Conservation (phyloP, 257 asterid genomes). For the Przewalskia tangutica region DNA sequence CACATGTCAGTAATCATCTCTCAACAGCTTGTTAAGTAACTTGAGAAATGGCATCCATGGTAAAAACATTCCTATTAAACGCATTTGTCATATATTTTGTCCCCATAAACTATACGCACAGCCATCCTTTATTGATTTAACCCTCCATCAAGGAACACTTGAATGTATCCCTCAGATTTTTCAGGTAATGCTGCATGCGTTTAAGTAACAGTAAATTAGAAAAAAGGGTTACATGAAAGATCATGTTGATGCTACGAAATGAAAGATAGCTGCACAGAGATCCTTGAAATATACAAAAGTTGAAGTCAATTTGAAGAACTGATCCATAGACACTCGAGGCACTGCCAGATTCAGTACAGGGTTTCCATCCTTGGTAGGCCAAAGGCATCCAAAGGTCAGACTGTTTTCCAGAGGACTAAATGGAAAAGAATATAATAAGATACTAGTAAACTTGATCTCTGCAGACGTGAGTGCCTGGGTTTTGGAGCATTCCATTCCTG, state of each 20-base stretch:
- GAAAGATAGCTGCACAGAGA: too few species aligned
- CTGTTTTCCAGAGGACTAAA: conserved; percentile 41
- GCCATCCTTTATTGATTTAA: conserved; percentile 94
- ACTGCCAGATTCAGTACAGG: conserved; percentile 19
- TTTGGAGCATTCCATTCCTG: conserved; percentile 85
- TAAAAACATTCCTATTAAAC: not conserved
- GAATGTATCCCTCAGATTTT: conserved; percentile 71
- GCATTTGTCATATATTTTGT: not conserved
- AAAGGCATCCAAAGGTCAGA: conserved; percentile 71
- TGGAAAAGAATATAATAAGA: not conserved
- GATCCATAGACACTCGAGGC: conserved; percentile 19
- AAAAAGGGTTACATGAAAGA: not conserved
- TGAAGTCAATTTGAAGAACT: not conserved
- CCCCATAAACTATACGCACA: conserved; percentile 20
- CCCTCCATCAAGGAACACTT: conserved; percentile 92
- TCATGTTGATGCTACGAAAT: too few species aligned
- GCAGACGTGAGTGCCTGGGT: conserved; percentile 75
- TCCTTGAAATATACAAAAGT: too few species aligned
- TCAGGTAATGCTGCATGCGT: conserved; percentile 46
- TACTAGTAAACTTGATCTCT: not conserved
- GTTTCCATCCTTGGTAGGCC: conserved; percentile 53
- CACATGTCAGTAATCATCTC: not conserved
- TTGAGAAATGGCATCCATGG: not conserved
- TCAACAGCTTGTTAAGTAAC: not conserved
- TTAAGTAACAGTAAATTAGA: not conserved